phyloP scores from a whole-genome alignment of 2,329 filamentous ascomycete genomes.

The Pseudogymnoascus sp. region DNA sequence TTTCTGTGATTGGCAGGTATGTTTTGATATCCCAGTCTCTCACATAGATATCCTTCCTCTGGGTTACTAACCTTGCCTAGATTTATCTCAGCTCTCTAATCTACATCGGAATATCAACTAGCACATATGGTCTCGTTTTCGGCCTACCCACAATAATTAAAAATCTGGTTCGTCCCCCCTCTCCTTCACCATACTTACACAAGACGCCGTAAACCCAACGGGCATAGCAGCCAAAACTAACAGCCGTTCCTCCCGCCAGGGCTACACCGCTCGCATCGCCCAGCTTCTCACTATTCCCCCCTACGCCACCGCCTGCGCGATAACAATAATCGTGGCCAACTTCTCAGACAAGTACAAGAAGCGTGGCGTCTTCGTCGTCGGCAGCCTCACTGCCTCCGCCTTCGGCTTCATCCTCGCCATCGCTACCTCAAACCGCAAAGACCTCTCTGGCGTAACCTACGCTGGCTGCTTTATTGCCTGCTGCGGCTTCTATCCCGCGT shows the following conservation, averaged over 20 bases:
- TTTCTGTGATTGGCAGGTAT: conserved; percentile 7
- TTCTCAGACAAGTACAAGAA: conserved; percentile 43
- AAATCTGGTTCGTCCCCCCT: conserved; percentile 29
- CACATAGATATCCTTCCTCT: conserved; percentile 12
- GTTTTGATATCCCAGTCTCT: not conserved
- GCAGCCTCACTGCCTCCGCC: conserved; percentile 37
- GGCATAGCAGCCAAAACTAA: conserved; percentile 31
- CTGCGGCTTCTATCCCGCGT: conserved; percentile 35
- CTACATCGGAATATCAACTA: conserved; percentile 16
- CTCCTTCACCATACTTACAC: not conserved
- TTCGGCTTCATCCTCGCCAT: conserved; percentile 13
- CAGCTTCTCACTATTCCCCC: conserved; percentile 39
- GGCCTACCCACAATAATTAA: conserved; percentile 32
- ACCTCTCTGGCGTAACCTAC: conserved; percentile 22
- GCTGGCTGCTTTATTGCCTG: conserved; percentile 36
- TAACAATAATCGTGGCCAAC: conserved; percentile 45
- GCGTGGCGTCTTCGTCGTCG: conserved; percentile 43
- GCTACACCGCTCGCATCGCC: conserved; percentile 33
- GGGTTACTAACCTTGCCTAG: conserved; percentile 30
- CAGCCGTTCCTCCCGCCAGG: conserved; percentile 14
- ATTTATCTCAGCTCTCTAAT: conserved; percentile 27
- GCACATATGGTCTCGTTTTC: conserved; percentile 22
- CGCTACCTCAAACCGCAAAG: not conserved
- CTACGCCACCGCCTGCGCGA: conserved; percentile 53
- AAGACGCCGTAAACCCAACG: conserved; percentile 17